Base-by-base conservation (phyloP, 2,329 filamentous ascomycete genomes). In the Hypoxylon sp. region DNA sequence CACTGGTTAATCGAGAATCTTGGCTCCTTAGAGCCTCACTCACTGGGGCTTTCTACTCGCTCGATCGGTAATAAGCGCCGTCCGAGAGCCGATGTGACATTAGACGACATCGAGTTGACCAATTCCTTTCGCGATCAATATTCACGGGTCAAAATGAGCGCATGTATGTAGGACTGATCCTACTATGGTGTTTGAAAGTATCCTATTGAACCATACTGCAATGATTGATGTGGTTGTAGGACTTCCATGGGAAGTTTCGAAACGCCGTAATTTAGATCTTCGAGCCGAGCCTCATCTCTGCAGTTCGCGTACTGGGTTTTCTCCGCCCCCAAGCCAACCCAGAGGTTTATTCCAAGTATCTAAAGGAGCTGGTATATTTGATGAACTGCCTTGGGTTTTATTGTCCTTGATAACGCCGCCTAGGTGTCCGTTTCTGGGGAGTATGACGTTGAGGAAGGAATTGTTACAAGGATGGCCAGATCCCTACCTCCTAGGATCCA, bases 401-500 rank as follows among this genome's bases (percentile, higher is more conserved):
- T 41, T 14, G 19, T 14, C 19, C 34, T 14, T 4, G 43, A 53
- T 1, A 34, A 41, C 6, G 28, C 3, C 28, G n/a, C 9, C 28
- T 28, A 23, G 3, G 3, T 10, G 4, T 46, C 14, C 43, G 43
- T 53, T 28, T 55, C 28, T 43, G 28, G 14, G 49, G 13, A n/a
- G 9, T 21, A 34, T 11, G 51, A 43, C 41, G 17, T 30, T 43
- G 4, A 38, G 34, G 14, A 28, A 10, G 51, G 36, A 56, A 3
- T n/a, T 32, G 2, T 5, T 43, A 43, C 36, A 38, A 43, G 23
- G 17, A 43, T 30, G 21, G 30, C 25, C 5, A 43, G 23, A 13
- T 11, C 17, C 41, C 51, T 19, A 45, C 19, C 23, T 21, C 19
- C 23, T 21, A 56, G 52, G 52, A 55, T 56, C 11, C 10, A 56